Conservation (phyloP, 2,329 filamentous ascomycete genomes). For the Cladosporium sp. region DNA sequence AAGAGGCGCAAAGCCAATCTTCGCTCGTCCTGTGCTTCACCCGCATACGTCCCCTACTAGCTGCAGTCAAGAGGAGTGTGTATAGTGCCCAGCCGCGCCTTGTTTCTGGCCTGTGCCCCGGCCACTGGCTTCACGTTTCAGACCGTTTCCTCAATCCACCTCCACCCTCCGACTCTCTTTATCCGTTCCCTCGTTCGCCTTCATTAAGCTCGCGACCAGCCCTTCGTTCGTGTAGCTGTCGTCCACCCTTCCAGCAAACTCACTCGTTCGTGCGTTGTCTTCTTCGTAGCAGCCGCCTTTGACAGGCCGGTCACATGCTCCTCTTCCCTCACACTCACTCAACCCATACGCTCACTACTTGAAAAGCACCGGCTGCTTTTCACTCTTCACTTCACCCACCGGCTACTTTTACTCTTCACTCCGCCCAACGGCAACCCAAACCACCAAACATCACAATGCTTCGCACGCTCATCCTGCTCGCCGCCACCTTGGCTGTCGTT, state of each 20-base stretch:
- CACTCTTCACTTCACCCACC: not conserved
- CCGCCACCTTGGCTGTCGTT: constrained; percentile 52
- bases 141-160: constrained; percentile 10
- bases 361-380: constrained; percentile 14
- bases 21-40: not conserved
- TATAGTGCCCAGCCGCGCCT: constrained; percentile 20
- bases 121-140: constrained; percentile 16
- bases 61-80: constrained; percentile 12
- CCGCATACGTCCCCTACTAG: constrained; percentile 13
- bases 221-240: constrained; percentile 13
- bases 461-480: constrained; percentile 42
- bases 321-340: constrained; percentile 5
- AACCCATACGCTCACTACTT: constrained; percentile 7
- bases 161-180: constrained; percentile 13
- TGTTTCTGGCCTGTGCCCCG: constrained; percentile 13
- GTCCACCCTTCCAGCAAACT: constrained; percentile 16
- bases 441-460: constrained; percentile 13
- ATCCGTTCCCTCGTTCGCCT: constrained; percentile 5
- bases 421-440: not conserved
- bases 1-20: constrained; percentile 8
- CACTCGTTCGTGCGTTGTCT: constrained; percentile 11
- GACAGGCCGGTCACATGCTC: constrained; percentile 18
- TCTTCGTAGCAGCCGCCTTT: constrained; percentile 17
- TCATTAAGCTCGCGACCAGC: constrained; percentile 10
- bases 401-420: not conserved